These are phyloP conservation scores for Colletotrichum liaoningense DNA, from an alignment of 2,329 filamentous ascomycete genomes.

Conservation along the genomic window DNA sequence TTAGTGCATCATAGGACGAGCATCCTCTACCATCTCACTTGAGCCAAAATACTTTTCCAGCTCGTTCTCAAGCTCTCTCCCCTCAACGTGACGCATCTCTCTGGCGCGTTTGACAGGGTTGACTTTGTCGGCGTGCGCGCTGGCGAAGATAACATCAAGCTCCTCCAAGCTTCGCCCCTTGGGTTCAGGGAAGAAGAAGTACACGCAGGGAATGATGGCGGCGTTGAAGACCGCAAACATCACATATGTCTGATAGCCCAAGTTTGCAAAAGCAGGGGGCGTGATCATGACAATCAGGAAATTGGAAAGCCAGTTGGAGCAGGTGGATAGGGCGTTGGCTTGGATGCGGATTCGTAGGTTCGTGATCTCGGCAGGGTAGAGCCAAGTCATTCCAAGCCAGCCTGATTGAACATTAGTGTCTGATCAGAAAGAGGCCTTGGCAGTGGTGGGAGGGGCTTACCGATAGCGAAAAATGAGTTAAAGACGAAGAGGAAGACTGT, in stretches of 20 bases:
- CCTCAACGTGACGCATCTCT: conserved; percentile 40
- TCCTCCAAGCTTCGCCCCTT: conserved; percentile 69
- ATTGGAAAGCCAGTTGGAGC: conserved; percentile 70
- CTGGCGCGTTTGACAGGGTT: conserved; percentile 42
- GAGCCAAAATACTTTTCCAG: conserved; percentile 44
- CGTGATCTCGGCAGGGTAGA: conserved; percentile 72
- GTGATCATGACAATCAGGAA: conserved; percentile 77
- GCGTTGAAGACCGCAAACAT: conserved; percentile 67
- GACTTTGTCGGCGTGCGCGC: conserved; percentile 41
- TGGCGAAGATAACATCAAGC: conserved; percentile 60
- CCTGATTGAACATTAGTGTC: conserved; percentile 37
- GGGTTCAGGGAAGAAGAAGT: conserved; percentile 66
- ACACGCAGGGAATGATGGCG: conserved; percentile 62
- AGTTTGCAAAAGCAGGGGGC: conserved; percentile 66
- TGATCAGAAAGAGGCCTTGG: rapidly evolving
- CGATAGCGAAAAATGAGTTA: conserved; percentile 69
- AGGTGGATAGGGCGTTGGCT: conserved; percentile 72
- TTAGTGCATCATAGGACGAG: conserved; percentile 30
- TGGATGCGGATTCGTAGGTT: conserved; percentile 70
- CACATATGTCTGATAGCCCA: conserved; percentile 65
- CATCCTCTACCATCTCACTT: conserved; percentile 35
- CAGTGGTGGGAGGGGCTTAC: background rate
- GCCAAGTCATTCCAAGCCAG: conserved; percentile 72
- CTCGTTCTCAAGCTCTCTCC: conserved; percentile 41
- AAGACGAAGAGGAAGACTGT: conserved; percentile 70